Percentiles rank a stretch among this genome's conserved stretches.
Evolutionary conservation across 805 yeast species (phyloP).

Genomic region (Deakozyma indianensis): DNA sequence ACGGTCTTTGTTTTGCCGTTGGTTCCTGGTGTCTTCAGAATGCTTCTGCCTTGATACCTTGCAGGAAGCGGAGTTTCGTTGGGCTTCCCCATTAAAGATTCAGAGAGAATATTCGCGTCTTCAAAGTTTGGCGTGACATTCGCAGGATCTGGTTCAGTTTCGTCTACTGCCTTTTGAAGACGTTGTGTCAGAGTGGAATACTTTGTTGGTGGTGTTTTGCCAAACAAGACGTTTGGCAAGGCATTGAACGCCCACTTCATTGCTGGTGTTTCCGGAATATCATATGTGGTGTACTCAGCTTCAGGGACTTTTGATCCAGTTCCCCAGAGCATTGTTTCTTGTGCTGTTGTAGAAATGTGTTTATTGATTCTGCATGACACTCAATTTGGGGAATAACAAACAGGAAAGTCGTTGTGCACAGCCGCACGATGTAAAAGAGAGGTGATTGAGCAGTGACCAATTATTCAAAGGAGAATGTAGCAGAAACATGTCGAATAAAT

Average conservation of each 20-base stretch:
- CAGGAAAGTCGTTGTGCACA: too few species aligned
- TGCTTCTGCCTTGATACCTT: neutral
- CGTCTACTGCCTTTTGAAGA: neutral
- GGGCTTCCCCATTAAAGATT: neutral
- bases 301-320: neutral
- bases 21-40: constrained; percentile 1
- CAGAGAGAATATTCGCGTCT: neutral
- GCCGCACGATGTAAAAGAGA: too few species aligned
- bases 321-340: neutral
- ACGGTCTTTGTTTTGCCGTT: neutral
- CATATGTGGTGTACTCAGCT: neutral
- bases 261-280: neutral
- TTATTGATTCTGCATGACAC: neutral
- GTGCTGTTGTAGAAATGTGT: too few species aligned
- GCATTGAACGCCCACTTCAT: constrained; percentile 1
- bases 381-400: neutral
- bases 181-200: neutral
- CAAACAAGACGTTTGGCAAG: neutral
- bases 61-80: neutral
- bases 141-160: neutral
- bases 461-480: too few species aligned
- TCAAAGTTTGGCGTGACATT: neutral
- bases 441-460: too few species aligned
- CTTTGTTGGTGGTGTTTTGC: neutral
- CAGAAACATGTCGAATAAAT: too few species aligned